phyloP scores from a whole-genome alignment of 345 rosid genomes.

The Geranium rotundifolium region DNA sequence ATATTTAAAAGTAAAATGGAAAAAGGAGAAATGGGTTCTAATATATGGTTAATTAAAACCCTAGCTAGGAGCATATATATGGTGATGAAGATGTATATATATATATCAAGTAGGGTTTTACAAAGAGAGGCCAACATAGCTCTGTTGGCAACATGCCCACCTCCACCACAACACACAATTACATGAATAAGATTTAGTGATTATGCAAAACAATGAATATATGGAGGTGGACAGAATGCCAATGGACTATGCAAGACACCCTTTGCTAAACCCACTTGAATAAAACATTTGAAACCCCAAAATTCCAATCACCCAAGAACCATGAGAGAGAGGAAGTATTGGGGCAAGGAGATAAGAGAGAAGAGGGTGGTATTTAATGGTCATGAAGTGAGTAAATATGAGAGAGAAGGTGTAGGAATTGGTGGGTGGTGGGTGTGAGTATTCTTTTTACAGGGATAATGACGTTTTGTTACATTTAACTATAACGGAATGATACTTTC shows the following conservation, averaged over 20 bases:
- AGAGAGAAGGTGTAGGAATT: background rate
- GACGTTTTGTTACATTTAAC: no score
- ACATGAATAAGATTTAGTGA: no score
- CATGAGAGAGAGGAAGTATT: background rate
- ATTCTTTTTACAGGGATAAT: no score
- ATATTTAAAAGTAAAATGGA: no score
- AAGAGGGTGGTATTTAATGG: background rate
- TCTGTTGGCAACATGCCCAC: constrained; percentile 92
- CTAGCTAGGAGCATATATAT: no score
- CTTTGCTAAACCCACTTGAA: constrained; percentile 83
- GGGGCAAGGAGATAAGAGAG: background rate
- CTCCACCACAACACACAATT: no score
- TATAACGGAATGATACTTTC: no score
- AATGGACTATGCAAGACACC: constrained; percentile 76
- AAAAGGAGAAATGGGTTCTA: no score
- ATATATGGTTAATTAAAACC: no score
- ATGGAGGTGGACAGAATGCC: constrained; percentile 99
- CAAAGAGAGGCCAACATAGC: constrained; percentile 74
- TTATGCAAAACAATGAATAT: background rate
- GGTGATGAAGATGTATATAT: no score
- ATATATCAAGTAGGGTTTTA: constrained; percentile 46
- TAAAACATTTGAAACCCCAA: no score
- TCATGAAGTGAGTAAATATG: background rate
- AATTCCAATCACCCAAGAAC: no score
- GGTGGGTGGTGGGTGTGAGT: background rate